Conservation (phyloP, 768 basidiomycete genomes). For the Lactarius hengduanensis region DNA sequence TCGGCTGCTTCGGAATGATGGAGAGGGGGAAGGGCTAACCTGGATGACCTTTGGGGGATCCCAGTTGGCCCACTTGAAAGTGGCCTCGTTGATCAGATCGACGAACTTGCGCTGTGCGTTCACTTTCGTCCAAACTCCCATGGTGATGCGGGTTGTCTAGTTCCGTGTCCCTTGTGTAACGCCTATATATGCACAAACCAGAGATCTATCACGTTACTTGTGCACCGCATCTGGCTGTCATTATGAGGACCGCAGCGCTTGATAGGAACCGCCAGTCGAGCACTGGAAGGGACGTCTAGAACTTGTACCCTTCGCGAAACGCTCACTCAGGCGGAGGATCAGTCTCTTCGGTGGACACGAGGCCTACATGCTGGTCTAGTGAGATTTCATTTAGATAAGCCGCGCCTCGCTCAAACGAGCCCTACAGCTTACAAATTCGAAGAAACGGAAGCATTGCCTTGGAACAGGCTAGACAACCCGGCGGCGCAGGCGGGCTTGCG, state of each 20-base stretch:
- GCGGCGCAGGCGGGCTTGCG: not conserved
- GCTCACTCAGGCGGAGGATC: not conserved
- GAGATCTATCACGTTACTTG: not conserved
- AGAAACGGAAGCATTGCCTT: not conserved
- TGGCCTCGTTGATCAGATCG: slow-evolving; percentile 12
- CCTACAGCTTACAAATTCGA: not conserved
- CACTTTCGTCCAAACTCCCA: slow-evolving; percentile 1
- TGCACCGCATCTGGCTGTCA: not conserved
- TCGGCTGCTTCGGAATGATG: not conserved
- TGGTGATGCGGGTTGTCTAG: not conserved
- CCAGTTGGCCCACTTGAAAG: slow-evolving; percentile 19
- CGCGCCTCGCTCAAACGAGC: not conserved
- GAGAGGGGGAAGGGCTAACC: not conserved
- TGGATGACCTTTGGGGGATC: slow-evolving; percentile 2
- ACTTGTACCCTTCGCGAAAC: not conserved
- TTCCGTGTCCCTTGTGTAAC: not conserved
- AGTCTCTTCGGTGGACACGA: not conserved
- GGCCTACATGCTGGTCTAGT: not conserved
- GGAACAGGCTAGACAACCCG: not conserved
- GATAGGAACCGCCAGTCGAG: not conserved
- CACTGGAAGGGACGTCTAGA: not conserved
- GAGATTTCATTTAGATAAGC: not conserved
- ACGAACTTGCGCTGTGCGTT: slow-evolving; percentile 19
- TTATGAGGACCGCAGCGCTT: not conserved
- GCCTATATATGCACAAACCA: not conserved